A percentile compares a stretch with the other conserved stretches of the same genome.
Conservation (phyloP, 2,329 filamentous ascomycete genomes). For the Plectosphaerella sp. region DNA sequence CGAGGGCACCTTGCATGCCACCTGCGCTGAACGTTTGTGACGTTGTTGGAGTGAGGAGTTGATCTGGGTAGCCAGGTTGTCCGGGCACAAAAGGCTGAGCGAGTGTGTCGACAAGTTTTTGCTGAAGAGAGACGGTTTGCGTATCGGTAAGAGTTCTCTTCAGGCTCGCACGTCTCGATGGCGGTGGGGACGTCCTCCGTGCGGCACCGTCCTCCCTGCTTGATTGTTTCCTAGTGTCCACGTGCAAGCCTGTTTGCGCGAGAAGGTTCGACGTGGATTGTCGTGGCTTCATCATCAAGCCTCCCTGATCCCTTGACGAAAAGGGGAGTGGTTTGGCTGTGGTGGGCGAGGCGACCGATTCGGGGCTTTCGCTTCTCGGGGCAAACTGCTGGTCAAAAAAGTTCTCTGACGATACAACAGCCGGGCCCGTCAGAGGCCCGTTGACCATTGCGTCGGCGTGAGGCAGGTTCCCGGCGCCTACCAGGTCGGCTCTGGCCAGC, state of each 20-base stretch:
- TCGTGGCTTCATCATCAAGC: neutral
- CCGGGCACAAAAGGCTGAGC: conserved; percentile 70
- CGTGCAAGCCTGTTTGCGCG: neutral
- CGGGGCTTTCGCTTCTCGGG: conserved; percentile 46
- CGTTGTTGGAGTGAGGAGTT: conserved; percentile 35
- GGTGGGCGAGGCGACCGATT: conserved; percentile 31
- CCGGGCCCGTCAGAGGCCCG: conserved; percentile 74
- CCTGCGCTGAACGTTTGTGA: conserved; percentile 34
- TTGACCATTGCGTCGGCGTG: conserved; percentile 36
- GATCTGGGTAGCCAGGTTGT: conserved; percentile 32
- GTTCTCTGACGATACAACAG: conserved; percentile 68
- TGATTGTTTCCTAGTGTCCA: conserved; percentile 27
- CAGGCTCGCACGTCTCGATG: conserved; percentile 60
- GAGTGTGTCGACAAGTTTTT: conserved; percentile 79
- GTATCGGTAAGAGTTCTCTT: conserved; percentile 89
- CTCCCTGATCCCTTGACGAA: conserved; percentile 5
- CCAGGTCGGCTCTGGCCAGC: conserved; percentile 73
- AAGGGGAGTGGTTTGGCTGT: conserved; percentile 8
- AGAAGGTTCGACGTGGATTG: neutral
- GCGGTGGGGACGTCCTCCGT: conserved; percentile 46
- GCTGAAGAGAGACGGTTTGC: conserved; percentile 68
- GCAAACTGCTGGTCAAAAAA: conserved; percentile 81
- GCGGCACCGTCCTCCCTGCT: conserved; percentile 53
- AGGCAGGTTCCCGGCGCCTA: conserved; percentile 62
- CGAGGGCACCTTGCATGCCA: conserved; percentile 41